These are phyloP conservation scores for Fusarium illudens DNA, from an alignment of 2,329 filamentous ascomycete species.

Conservation along the genomic window DNA sequence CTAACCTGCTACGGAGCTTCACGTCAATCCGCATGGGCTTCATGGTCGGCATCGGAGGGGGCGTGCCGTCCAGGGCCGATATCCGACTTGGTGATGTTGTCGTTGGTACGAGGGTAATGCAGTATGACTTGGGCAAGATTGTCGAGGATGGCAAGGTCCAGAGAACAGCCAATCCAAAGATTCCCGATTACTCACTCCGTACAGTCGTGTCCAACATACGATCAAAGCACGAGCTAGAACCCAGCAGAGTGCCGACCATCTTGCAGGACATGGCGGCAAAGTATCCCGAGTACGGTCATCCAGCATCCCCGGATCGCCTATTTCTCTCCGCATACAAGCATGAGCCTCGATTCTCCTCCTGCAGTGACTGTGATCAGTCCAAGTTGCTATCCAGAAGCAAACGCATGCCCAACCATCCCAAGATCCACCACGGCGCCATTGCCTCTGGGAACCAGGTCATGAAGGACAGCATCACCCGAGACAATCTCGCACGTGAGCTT, in stretches of 20 bases:
- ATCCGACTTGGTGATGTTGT: constrained; percentile 41
- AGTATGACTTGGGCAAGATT: constrained; percentile 39
- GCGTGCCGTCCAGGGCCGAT: constrained; percentile 21
- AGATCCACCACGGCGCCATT: constrained; percentile 22
- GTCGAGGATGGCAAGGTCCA: constrained; percentile 4
- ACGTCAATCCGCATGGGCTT: constrained; percentile 32
- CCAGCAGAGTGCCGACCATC: neutral
- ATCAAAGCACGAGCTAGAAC: neutral
- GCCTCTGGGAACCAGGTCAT: constrained; percentile 50
- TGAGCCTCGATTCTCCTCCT: rapidly evolving
- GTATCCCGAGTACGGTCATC: neutral
- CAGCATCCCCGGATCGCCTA: neutral
- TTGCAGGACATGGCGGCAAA: neutral
- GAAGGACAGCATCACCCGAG: constrained; percentile 45
- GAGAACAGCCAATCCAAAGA: neutral
- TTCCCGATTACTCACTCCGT: neutral
- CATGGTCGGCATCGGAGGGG: constrained; percentile 41
- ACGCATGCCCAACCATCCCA: neutral
- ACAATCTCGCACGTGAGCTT: constrained; percentile 36
- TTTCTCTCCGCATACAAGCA: neutral
- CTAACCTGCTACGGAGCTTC: constrained; percentile 52
- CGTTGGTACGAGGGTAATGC: constrained; percentile 40
- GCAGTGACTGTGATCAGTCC: neutral
- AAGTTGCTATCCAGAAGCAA: rapidly evolving
- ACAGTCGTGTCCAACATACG: constrained; percentile 20